phyloP scores from a whole-genome alignment of 257 asterid species.

The Jacaranda copaia region DNA sequence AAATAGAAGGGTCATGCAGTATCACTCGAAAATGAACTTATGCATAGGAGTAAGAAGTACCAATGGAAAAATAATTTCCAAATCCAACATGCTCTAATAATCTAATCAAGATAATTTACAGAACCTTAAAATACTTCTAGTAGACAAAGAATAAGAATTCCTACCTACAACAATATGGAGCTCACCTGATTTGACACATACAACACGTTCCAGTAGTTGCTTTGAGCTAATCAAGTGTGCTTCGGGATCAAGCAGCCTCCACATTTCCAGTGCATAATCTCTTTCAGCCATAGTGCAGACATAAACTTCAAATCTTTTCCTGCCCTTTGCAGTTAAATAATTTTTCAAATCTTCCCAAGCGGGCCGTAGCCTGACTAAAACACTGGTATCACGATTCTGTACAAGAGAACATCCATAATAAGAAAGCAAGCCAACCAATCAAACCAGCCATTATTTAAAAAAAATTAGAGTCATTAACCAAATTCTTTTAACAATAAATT shows the following conservation, averaged over 20 bases:
- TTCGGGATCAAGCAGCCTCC: slow-evolving; percentile 99
- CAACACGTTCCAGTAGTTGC: slow-evolving; percentile 84
- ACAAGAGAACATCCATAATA: slow-evolving; percentile 39
- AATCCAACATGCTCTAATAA: slow-evolving; percentile 28
- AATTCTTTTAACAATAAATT: slow-evolving; percentile 1
- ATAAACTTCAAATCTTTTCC: slow-evolving; percentile 95
- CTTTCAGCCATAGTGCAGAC: slow-evolving; percentile 99
- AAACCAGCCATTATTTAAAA: slow-evolving; percentile 23
- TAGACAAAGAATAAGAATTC: neutral
- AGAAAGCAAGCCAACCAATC: slow-evolving; percentile 34
- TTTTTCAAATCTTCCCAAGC: slow-evolving; percentile 96
- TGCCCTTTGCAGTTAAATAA: slow-evolving; percentile 91
- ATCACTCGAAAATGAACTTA: slow-evolving; percentile 12
- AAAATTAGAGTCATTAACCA: slow-evolving; percentile 9
- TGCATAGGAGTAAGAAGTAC: neutral
- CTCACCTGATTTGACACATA: slow-evolving; percentile 90
- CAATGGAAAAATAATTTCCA: neutral
- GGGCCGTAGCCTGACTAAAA: slow-evolving; percentile 93
- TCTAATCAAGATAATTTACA: neutral
- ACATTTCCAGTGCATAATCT: slow-evolving; percentile 98
- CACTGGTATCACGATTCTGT: slow-evolving; percentile 97
- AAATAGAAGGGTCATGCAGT: neutral
- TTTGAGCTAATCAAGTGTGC: slow-evolving; percentile 69
- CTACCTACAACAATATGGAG: slow-evolving; percentile 19
- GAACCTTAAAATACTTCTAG: slow-evolving; percentile 14